Evolutionary conservation across 805 yeast species (phyloP).

Genomic region (Suhomyces pyralidae): DNA sequence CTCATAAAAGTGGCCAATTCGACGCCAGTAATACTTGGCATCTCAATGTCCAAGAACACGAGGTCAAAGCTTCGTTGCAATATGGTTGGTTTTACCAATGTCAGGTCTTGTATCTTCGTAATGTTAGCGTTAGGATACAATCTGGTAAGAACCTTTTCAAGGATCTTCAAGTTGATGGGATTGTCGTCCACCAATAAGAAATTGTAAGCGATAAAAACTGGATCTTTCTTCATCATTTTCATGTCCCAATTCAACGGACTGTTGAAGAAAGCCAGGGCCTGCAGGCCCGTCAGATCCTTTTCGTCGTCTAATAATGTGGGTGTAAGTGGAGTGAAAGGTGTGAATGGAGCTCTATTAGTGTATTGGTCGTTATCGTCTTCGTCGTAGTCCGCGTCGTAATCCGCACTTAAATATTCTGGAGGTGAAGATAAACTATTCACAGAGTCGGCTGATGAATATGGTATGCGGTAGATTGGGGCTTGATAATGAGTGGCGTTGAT

Average conservation of each 20-base stretch:
- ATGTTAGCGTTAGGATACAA: conserved; percentile 33
- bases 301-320: conserved; percentile 3
- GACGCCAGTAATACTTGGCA: conserved; percentile 42
- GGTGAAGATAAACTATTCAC: conserved; percentile 4
- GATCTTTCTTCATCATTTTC: conserved; percentile 7
- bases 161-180: conserved; percentile 36
- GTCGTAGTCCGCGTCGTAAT: conserved; percentile 2
- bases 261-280: conserved; percentile 1
- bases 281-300: neutral
- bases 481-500: conserved; percentile 1
- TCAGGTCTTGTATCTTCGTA: conserved; percentile 27
- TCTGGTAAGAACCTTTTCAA: conserved; percentile 28
- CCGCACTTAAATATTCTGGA: conserved; percentile 1
- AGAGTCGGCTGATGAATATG: neutral
- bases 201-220: conserved; percentile 12
- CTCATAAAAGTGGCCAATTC: conserved; percentile 27
- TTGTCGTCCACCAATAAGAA: conserved; percentile 42
- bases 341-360: neutral
- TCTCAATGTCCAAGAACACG: conserved; percentile 43
- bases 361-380: conserved; percentile 2
- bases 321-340: conserved; percentile 10
- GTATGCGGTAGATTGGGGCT: neutral
- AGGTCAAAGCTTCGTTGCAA: conserved; percentile 21
- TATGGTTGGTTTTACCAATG: conserved; percentile 22
- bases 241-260: neutral